These are phyloP conservation scores for Globisporangium echinulatum DNA, from an alignment of 352 stramenopile genomes.

Conservation along the genomic window DNA sequence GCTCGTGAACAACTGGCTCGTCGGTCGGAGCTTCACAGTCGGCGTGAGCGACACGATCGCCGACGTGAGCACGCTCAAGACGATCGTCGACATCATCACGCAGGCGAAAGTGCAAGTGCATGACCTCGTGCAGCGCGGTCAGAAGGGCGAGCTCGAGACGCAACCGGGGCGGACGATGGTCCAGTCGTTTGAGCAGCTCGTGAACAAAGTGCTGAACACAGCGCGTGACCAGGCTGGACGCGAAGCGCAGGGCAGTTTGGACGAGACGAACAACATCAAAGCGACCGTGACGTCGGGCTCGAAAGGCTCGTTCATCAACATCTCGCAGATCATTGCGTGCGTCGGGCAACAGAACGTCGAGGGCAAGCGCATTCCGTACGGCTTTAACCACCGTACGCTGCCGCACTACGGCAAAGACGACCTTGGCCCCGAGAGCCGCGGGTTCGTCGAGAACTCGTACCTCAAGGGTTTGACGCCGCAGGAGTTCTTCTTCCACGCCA, in stretches of 20 bases:
- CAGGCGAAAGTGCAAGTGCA: conserved; percentile 95
- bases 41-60: conserved; percentile 98
- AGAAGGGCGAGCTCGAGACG: conserved; percentile 96
- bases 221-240: conserved; percentile 80
- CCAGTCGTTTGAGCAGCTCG: conserved; percentile 97
- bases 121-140: conserved; percentile 94
- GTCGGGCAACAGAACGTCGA: conserved; percentile 98
- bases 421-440: conserved; percentile 95
- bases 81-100: conserved; percentile 98
- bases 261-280: conserved; percentile 99
- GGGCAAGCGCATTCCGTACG: conserved; percentile 96
- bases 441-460: conserved; percentile 99
- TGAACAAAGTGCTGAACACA: conserved; percentile 95
- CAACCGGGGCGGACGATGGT: conserved; percentile 99
- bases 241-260: conserved; percentile 80
- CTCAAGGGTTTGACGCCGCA: conserved; percentile 91
- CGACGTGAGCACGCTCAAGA: conserved; percentile 96
- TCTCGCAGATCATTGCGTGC: conserved; percentile 99
- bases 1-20: conserved; percentile 98
- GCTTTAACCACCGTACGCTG: conserved; percentile 94
- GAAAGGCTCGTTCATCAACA: conserved; percentile 99
- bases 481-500: conserved; percentile 99
- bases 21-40: conserved; percentile 98
- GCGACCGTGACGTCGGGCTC: conserved; percentile 98
- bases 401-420: conserved; percentile 96